Percentiles rank a stretch among this genome's conserved stretches.
Evolutionary conservation across 257 asterid species (phyloP).

Genomic region (Striga asiatica): DNA sequence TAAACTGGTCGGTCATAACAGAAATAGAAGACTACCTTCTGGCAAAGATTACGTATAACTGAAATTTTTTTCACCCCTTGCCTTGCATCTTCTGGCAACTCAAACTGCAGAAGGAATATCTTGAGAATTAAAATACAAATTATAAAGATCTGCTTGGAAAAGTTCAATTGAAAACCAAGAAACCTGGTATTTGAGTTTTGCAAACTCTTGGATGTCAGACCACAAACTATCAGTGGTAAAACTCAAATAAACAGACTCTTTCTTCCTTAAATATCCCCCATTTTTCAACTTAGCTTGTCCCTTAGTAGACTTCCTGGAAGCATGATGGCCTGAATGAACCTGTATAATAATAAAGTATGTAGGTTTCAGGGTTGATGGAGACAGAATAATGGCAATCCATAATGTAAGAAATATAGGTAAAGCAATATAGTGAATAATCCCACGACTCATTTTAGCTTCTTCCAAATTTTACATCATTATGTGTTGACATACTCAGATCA

Average conservation of each 20-base stretch:
- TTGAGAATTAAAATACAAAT: conserved; percentile 2
- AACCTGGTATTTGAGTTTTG: conserved; percentile 78
- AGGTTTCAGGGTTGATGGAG: neutral
- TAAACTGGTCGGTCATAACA: too few relatives aligned
- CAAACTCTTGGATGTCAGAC: conserved; percentile 70
- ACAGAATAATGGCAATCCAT: conserved; percentile 5
- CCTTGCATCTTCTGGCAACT: conserved; percentile 58
- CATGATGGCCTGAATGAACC: conserved; percentile 42
- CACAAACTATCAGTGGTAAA: conserved; percentile 66
- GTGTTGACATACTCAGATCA: neutral
- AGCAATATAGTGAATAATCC: conserved; percentile 1
- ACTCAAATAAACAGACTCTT: conserved; percentile 43
- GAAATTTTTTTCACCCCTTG: conserved; percentile 51
- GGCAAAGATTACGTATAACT: conserved; percentile 70
- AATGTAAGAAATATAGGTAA: neutral
- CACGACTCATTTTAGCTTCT: conserved; percentile 2
- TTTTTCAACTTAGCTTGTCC: conserved; percentile 44
- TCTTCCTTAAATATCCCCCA: conserved; percentile 39
- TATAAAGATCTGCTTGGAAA: neutral
- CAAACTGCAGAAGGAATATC: conserved; percentile 40
- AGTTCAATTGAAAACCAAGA: conserved; percentile 4
- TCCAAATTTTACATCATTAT: conserved; percentile 3
- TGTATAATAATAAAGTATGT: conserved; percentile 24
- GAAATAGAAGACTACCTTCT: conserved; percentile 38
- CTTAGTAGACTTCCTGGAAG: conserved; percentile 34